Base-by-base conservation (phyloP, 2,329 filamentous ascomycete genomes). In the Fusarium sambucinum region DNA sequence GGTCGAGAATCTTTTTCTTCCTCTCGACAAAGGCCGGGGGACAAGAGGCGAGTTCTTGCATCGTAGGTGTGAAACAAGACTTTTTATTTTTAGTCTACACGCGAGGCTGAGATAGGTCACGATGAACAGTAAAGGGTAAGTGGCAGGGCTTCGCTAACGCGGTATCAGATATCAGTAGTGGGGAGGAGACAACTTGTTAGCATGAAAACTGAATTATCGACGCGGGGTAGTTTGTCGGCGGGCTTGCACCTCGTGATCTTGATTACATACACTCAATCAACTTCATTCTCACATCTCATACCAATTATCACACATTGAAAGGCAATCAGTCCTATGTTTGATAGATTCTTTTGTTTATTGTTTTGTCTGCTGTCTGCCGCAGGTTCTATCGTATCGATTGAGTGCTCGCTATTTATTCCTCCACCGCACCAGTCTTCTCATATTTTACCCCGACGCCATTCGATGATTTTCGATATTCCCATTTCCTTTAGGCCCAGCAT, bases 1-100 rank as follows among this genome's bases (percentile, higher is more conserved):
- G 87, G 41, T 84, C 80, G 16, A 97, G 81, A 68, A 97, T 96
- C 62, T 86, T 89, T 52, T 80, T 77, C 79, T 97, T 98, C 76
- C 88, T 91, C 45, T 79, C 75, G 40, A 79, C 50, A 74, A 92
- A 92, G 35, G 69, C 63, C 16, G 74, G 58, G 7, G 78, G 76
- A 5, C 78, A 77, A n/a, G 64, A 54, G 17, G 75, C 76, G 50
- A 79, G 72, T 32, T 59, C 67, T 46, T 73, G 73, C 77, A 78
- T 78, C 32, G 55, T 67, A 48, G n/a, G 23, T 59, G 40, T 21
- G 44, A 65, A 56, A 46, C 56, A 63, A 63, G 59, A 53, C 45
- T 56, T 46, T 56, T 71, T 56, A 64, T 63, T 66, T 71, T 64
- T 65, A 63, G 62, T 60, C 60, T 40, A 52, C 45, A 64, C 63